Percentiles rank a stretch among this genome's conserved stretches.
Evolutionary conservation across 192 early-diverging fungal species (phyloP).

Genomic region (Geranomyces michiganensis): DNA sequence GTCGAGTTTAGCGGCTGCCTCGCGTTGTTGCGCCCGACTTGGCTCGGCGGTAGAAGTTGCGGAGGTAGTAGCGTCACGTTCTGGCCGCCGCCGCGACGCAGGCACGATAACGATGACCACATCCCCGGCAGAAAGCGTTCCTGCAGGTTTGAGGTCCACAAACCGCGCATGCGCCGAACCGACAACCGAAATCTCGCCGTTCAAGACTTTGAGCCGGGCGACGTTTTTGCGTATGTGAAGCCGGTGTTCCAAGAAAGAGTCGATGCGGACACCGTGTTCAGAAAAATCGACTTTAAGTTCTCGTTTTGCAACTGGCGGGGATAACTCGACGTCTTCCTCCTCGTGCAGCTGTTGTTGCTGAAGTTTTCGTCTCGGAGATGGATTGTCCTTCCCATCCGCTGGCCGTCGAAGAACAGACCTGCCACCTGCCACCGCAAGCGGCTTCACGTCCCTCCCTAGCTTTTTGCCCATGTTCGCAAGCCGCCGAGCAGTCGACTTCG

Average conservation of each 20-base stretch:
- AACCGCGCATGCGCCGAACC: conserved; percentile 41
- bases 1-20: not conserved
- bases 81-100: not conserved
- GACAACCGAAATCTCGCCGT: conserved; percentile 34
- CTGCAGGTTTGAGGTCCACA: conserved; percentile 36
- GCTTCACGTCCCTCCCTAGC: not conserved
- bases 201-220: conserved; percentile 46
- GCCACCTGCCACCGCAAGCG: conserved; percentile 3
- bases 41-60: not conserved
- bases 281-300: conserved; percentile 26
- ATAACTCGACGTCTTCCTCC: too few relatives aligned
- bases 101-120: conserved; percentile 36
- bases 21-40: not conserved
- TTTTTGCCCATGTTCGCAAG: conserved; percentile 15
- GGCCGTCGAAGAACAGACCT: too few relatives aligned
- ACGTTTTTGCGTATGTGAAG: conserved; percentile 33
- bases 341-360: not conserved
- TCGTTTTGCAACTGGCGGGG: conserved; percentile 13
- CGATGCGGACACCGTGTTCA: conserved; percentile 37
- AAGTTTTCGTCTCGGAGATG: not conserved
- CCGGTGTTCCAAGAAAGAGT: conserved; percentile 31
- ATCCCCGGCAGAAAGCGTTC: conserved; percentile 43
- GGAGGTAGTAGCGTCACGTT: not conserved
- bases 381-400: not conserved
- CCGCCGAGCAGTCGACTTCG: conserved; percentile 9